Conservation (phyloP, 2,329 filamentous ascomycete genomes). For the Fusarium sp. region DNA sequence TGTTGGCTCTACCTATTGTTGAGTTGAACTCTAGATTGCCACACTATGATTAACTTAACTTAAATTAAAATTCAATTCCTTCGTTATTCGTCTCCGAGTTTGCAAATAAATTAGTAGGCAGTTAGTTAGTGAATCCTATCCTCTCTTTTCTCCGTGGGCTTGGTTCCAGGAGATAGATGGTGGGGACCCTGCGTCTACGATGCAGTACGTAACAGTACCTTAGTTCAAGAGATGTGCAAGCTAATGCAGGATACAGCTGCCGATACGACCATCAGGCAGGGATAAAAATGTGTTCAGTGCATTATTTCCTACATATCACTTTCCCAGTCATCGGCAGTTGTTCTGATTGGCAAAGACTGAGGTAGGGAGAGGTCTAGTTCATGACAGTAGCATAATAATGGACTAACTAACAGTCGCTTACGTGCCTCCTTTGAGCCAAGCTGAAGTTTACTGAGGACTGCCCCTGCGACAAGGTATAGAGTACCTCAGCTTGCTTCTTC, state of each 20-base stretch:
- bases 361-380: constrained; percentile 15
- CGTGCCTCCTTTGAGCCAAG: background rate
- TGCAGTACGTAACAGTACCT: background rate
- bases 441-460: background rate
- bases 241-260: constrained; percentile 13
- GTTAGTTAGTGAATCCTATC: background rate
- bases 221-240: background rate
- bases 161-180: background rate
- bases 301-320: background rate
- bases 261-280: background rate
- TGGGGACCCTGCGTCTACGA: constrained; percentile 22
- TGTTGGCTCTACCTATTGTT: too few species aligned
- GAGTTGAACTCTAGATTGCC: background rate
- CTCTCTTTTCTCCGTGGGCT: background rate
- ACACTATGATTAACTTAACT: background rate
- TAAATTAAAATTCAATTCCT: background rate
- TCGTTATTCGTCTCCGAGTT: background rate
- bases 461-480: background rate
- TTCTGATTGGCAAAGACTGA: background rate
- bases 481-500: background rate
- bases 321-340: background rate
- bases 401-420: background rate
- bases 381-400: background rate
- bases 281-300: background rate
- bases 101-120: background rate